Evolutionary conservation across 2,329 filamentous ascomycete species (phyloP), one percentile per base, ranked within the genome.

Genomic region (Colletotrichum lupini): DNA sequence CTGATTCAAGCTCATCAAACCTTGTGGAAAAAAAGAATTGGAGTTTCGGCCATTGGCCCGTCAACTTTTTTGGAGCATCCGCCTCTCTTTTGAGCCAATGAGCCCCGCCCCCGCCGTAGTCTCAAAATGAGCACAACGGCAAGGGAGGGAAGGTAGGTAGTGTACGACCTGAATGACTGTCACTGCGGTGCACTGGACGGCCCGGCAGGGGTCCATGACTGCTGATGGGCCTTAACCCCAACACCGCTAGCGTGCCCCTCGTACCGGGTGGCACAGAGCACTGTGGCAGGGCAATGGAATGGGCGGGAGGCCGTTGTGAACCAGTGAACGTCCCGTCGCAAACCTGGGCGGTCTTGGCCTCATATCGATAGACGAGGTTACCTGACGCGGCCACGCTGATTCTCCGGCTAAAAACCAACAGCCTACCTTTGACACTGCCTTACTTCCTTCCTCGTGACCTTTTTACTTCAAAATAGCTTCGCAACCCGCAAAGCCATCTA

Each of bases 361-460:
- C 70, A 73, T 66, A 19, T 66, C 49, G 60, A 66, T 70, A 60
- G 67, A 73, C 60, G 60, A 65, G 70, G 67, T 61, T 70, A 60
- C 67, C 70, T 70, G 60, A 65, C 35, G 67, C 70, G 67, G 70
- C 67, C 55, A 26, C 67, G 64, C 67, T 56, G 42, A 69, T 69
- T 56, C 56, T 55, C 67, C 70, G 59, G 67, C 32, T 42, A 57
- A 57, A 60, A 49, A 46, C 57, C 59, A 56, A 16, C 32, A 19
- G 49, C 55, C 53, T 24, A 42, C 37, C 3, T 42, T 7, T n/a
- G 28, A 55, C 42, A 12, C 46, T 49, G 46, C 28, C 30, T 32
- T 26, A 32, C 35, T 26, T n/a, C 37, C 28, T 26, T 19, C 19
- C 46, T 37, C n/a, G n/a, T 35, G 58, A 37, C 28, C 56, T 37